Base-by-base conservation (phyloP, 1,139 yeast species). In the Saccharomyces hybrid region DNA sequence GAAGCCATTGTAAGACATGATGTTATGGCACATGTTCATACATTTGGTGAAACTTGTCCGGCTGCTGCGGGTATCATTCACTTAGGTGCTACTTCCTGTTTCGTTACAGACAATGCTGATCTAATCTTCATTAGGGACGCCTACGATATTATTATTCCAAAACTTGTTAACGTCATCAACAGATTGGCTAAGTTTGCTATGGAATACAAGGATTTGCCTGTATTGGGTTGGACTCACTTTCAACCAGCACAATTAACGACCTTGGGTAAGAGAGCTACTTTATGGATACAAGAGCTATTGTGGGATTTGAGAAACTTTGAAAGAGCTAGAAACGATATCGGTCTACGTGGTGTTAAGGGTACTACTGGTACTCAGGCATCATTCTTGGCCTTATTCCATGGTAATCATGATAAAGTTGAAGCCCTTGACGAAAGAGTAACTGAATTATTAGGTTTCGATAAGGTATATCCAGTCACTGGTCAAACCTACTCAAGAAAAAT, bases 311-410 rank as follows among this genome's bases (percentile, higher is more conserved):
- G 99, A 77, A 95, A 95, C 77, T 81, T 93, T 76, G 86, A 81
- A 64, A 86, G 99, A 74, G 98, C 98, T 54, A 85, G 99, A 77
- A 87, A 93, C 70, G 99, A 93, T 72, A 75, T 93, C 63, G 99
- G 99, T 48, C 80, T 93, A 67, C 85, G 99, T 75, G 99, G 99
- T 70, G 99, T 91, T 64, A 93, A 93, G 78, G 99, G 99, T 69
- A 93, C 99, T 56, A 93, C 99, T 51, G 99, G 99, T 73, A 93
- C 99, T 51, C 99, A 93, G 76, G 99, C 88, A 54, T 91, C 98
- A 2, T 93, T 93, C 80, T 78, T 93, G 69, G 81, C 98, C 16
- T 80, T 93, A 67, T 93, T 91, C 82, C 95, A 93, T 66, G 98
- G 99, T 62, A 85, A 93, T 73, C 98, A 93, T 73, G 97, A 88